These are phyloP conservation scores for Deuterostichococcus epilithicus DNA, from an alignment of 139 green algal species.

Conservation along the genomic window DNA sequence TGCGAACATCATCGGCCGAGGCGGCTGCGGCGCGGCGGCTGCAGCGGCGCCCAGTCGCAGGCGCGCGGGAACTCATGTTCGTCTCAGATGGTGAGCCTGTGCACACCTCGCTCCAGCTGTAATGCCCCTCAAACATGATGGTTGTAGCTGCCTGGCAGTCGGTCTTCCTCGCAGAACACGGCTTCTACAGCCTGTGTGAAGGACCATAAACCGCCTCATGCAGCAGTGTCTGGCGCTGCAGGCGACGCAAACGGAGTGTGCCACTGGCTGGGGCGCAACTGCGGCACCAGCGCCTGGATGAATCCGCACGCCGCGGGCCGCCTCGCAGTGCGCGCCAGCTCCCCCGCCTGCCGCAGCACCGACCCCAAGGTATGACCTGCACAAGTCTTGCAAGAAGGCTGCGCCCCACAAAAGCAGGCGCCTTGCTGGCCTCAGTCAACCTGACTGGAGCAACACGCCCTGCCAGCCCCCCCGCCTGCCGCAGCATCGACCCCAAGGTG, in stretches of 20 bases:
- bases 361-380: constrained; percentile 43
- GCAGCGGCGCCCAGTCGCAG: constrained; percentile 26
- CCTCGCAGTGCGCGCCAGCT: constrained; percentile 57
- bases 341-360: constrained; percentile 54
- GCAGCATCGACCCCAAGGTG: too few relatives aligned
- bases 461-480: too few relatives aligned
- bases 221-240: not conserved
- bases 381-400: too few relatives aligned
- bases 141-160: too few relatives aligned
- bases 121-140: too few relatives aligned
- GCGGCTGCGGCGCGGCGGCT: constrained; percentile 14
- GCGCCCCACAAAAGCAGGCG: too few relatives aligned
- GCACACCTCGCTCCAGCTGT: too few relatives aligned
- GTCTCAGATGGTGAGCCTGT: constrained; percentile 49
- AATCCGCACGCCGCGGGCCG: constrained; percentile 63
- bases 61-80: constrained; percentile 62
- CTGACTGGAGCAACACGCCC: too few relatives aligned
- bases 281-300: constrained; percentile 58
- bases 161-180: too few relatives aligned
- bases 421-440: too few relatives aligned
- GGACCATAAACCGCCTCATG: too few relatives aligned
- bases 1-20: constrained; percentile 7
- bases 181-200: too few relatives aligned
- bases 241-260: constrained; percentile 69
- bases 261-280: constrained; percentile 42